phyloP scores from a whole-genome alignment of 2,329 filamentous ascomycete genomes.

The Colletotrichum melonis region DNA sequence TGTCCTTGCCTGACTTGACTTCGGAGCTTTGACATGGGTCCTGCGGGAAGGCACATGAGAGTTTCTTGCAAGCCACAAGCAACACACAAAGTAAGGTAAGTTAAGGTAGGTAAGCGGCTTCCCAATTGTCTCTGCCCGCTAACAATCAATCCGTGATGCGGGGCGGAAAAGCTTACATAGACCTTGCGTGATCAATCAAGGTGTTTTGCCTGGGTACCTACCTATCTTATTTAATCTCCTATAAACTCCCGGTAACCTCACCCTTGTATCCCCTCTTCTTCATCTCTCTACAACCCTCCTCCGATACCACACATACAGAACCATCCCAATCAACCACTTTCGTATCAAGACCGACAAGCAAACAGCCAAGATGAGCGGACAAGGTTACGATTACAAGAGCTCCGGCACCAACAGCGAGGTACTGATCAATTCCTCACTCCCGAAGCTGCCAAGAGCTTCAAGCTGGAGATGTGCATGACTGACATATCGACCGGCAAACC shows the following conservation, averaged over 20 bases:
- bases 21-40: neutral
- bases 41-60: neutral
- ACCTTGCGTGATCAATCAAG: neutral
- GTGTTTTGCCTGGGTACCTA: neutral
- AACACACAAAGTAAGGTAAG: neutral
- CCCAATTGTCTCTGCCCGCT: neutral
- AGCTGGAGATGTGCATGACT: neutral
- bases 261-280: neutral
- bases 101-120: neutral
- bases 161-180: neutral
- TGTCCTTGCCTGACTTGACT: too few species aligned
- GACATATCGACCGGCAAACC: neutral
- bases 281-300: neutral
- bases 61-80: neutral
- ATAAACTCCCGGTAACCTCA: neutral
- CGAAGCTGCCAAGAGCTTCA: too few species aligned
- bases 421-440: constrained; percentile 20
- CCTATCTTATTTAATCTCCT: neutral
- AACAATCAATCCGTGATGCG: neutral
- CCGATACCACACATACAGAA: neutral
- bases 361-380: constrained; percentile 36
- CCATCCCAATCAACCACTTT: neutral
- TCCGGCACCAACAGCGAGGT: constrained; percentile 74
- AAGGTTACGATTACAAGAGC: constrained; percentile 57
- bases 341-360: neutral